Percentiles rank a stretch among this genome's conserved stretches.
These are phyloP conservation scores for Backusella psychrophila DNA, from an alignment of 192 early-diverging fungal species.

Conservation along the genomic window DNA sequence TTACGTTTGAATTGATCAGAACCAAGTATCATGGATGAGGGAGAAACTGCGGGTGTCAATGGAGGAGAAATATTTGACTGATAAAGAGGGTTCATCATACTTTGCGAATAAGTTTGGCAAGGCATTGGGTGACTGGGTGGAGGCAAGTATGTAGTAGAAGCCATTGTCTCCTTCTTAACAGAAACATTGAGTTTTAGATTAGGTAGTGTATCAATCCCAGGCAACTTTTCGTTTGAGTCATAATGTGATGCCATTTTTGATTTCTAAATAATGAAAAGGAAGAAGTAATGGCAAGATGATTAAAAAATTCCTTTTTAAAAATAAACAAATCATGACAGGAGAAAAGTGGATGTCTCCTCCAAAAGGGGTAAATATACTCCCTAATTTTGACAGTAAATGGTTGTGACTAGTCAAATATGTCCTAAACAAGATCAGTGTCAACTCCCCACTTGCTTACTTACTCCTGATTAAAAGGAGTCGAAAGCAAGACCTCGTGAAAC, in stretches of 20 bases:
- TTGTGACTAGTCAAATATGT: not conserved
- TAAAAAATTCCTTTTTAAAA: constrained; percentile 7
- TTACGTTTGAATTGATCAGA: not conserved
- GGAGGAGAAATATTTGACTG: constrained; percentile 15
- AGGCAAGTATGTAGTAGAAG: not conserved
- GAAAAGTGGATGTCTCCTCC: not conserved
- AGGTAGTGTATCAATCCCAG: constrained; percentile 3
- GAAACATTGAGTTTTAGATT: not conserved
- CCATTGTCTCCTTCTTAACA: not conserved
- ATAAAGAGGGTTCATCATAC: not conserved
- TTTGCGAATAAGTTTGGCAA: not conserved
- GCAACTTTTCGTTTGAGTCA: constrained; percentile 2
- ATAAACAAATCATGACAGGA: not conserved
- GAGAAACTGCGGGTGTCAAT: constrained; percentile 16
- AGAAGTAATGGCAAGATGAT: not conserved
- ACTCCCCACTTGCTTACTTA: constrained; percentile 1
- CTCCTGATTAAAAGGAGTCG: not conserved
- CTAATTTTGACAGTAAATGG: not conserved
- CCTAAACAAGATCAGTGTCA: constrained; percentile 6
- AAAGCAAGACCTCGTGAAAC: constrained; percentile 9
- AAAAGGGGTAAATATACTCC: not conserved
- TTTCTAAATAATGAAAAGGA: constrained; percentile 7
- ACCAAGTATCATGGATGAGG: constrained; percentile 1
- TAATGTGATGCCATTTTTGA: constrained; percentile 8
- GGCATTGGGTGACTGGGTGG: not conserved